These are phyloP conservation scores for Fusarium pseudoanthophilum DNA, from an alignment of 2,329 filamentous ascomycete species.

Conservation along the genomic window DNA sequence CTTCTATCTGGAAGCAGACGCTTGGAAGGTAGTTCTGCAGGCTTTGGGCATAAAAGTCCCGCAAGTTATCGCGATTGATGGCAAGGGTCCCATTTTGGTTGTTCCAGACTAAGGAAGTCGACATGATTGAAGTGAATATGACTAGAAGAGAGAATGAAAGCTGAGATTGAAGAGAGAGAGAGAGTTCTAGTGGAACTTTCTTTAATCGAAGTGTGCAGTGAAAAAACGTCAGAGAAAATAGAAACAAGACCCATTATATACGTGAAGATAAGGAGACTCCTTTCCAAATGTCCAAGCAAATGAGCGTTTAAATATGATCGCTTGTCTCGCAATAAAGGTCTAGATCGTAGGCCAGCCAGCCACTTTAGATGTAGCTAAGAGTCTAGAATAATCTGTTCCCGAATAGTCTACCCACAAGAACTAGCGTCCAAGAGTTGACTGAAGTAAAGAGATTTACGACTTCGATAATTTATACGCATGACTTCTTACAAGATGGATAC, in stretches of 20 bases:
- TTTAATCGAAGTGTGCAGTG: fast-evolving
- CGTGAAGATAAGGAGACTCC: not conserved
- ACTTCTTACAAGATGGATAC: not conserved
- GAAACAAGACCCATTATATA: not conserved
- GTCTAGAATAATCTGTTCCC: not conserved
- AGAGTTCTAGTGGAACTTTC: not conserved
- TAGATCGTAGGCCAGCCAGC: not conserved
- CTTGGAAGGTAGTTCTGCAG: not conserved
- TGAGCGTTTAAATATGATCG: too few species aligned
- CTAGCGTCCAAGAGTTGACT: not conserved
- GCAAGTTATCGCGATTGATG: not conserved
- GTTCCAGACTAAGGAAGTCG: not conserved
- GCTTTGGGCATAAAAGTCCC: not conserved
- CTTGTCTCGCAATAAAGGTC: not conserved
- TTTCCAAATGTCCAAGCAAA: fast-evolving
- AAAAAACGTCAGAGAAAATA: fast-evolving
- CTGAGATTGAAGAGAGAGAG: fast-evolving
- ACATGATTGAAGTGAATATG: fast-evolving
- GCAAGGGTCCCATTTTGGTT: not conserved
- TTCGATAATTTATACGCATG: fast-evolving
- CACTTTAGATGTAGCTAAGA: not conserved
- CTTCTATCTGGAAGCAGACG: not conserved
- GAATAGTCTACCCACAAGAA: not conserved
- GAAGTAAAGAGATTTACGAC: fast-evolving
- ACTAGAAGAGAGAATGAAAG: fast-evolving